Base-by-base conservation (phyloP, 1,139 yeast genomes). In the Blastobotrys persicus region DNA sequence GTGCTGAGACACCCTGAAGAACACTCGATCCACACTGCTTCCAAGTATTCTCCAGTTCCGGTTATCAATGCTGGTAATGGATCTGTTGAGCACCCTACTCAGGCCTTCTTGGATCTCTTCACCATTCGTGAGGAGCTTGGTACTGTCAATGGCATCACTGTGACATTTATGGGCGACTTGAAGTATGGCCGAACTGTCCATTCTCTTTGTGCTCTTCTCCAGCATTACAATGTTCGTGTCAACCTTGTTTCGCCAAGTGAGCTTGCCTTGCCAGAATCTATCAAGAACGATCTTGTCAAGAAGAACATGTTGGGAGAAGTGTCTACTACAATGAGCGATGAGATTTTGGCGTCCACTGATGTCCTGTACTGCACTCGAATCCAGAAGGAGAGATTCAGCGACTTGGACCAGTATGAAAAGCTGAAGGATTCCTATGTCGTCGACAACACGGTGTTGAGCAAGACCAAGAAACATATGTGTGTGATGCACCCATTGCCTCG, bases 401-500 rank as follows among this genome's bases (percentile, higher is more conserved):
- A 84, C 68, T 75, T 72, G 62, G 82, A 75, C 45, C 87, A 88
- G 68, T 94, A 88, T 74, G 84, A 85, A 68, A 79, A 92, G 66
- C 81, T 92, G 69, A 92, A 89, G 79, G 95, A 92, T 69, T 78
- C 88, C 28, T 94, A 89, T 72, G 79, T 88, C 65, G 95, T 94
- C 58, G 96, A 92, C 74, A 91, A 92, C 80, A 84, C 80, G 73
- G 86, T 92, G 57, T 79, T 94, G 68, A 79, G 89, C 46, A 82
- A 85, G 68, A 98, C 98, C 62, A 94, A 94, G 76, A 89, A 88
- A 71, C 97, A 92, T 73, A 92, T 92, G 98, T 89, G 96, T 71
- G 86, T 94, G 56, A 85, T 94, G 95, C 99, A 94, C 70, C 99
- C 99, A 69, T 80, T 94, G 64, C 99, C 99, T 68, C 87, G 99